A percentile compares a stretch with the other conserved stretches of the same genome.
Conservation (phyloP, 2,329 filamentous ascomycete genomes). For the Ophiostoma tasmaniense region DNA sequence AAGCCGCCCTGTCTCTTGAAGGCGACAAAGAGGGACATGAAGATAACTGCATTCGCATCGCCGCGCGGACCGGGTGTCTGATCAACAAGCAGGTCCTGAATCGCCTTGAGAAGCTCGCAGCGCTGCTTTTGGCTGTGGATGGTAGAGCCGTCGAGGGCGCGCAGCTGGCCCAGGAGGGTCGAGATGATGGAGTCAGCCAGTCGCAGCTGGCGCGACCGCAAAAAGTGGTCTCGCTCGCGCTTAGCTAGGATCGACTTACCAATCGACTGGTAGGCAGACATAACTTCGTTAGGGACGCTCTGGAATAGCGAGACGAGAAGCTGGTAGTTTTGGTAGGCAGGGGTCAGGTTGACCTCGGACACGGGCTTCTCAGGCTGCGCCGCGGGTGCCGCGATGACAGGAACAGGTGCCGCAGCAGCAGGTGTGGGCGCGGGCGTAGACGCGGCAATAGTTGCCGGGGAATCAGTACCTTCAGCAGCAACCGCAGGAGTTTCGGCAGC, state of each 20-base stretch:
- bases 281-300: constrained; percentile 69
- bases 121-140: constrained; percentile 68
- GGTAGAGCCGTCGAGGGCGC: constrained; percentile 38
- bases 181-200: constrained; percentile 61
- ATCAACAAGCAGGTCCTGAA: constrained; percentile 74
- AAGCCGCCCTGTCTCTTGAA: constrained; percentile 80
- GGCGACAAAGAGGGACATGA: constrained; percentile 71
- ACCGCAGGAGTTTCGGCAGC: background rate
- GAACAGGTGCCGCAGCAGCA: background rate
- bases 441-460: background rate
- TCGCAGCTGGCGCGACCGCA: constrained; percentile 44
- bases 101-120: constrained; percentile 68
- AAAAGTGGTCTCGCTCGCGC: constrained; percentile 57
- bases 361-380: constrained; percentile 32
- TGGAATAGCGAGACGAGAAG: constrained; percentile 68
- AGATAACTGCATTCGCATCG: constrained; percentile 36
- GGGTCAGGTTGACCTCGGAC: constrained; percentile 32
- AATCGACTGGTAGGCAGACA: constrained; percentile 75
- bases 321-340: constrained; percentile 63
- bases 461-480: background rate
- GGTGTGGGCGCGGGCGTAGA: background rate
- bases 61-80: constrained; percentile 41
- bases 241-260: constrained; percentile 74
- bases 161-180: constrained; percentile 60
- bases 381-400: background rate